phyloP scores from a whole-genome alignment of 2,329 filamentous ascomycete species.

The Pseudogymnoascus sp. region DNA sequence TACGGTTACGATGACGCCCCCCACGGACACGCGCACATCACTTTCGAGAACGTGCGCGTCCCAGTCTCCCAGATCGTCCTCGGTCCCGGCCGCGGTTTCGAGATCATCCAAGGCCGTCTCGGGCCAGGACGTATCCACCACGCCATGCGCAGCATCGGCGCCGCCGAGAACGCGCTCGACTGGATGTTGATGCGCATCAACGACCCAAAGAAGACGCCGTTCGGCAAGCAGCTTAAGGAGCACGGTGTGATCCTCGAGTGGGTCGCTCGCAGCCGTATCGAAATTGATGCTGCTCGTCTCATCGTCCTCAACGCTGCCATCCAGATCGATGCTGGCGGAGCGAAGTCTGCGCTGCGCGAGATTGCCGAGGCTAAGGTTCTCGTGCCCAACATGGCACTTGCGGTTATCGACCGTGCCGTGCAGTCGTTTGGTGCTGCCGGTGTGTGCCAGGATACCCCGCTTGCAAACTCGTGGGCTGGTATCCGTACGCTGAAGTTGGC shows the following conservation, averaged over 20 bases:
- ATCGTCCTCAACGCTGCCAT: slow-evolving; percentile 90
- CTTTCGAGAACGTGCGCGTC: slow-evolving; percentile 83
- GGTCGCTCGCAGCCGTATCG: slow-evolving; percentile 83
- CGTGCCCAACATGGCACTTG: slow-evolving; percentile 71
- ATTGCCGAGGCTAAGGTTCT: slow-evolving; percentile 95
- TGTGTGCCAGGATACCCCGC: slow-evolving; percentile 87
- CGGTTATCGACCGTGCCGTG: slow-evolving; percentile 87
- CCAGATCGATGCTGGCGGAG: slow-evolving; percentile 82
- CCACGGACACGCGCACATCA: slow-evolving; percentile 90
- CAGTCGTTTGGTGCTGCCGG: slow-evolving; percentile 89
- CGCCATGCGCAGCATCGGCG: slow-evolving; percentile 90
- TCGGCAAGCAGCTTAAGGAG: slow-evolving; percentile 76
- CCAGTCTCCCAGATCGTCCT: slow-evolving; percentile 78
- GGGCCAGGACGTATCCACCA: slow-evolving; percentile 96
- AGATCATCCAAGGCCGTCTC: slow-evolving; percentile 95
- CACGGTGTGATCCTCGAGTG: slow-evolving; percentile 95
- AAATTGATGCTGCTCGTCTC: slow-evolving; percentile 86
- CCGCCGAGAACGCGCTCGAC: slow-evolving; percentile 83
- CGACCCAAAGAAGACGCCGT: slow-evolving; percentile 82
- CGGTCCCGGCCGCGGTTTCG: slow-evolving; percentile 88
- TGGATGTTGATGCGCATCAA: slow-evolving; percentile 94
- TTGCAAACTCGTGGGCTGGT: slow-evolving; percentile 74
- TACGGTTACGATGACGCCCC: slow-evolving; percentile 98
- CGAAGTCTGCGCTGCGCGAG: slow-evolving; percentile 83
- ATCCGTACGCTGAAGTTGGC: slow-evolving; percentile 78